Evolutionary conservation across 2,329 filamentous ascomycete genomes (phyloP).

Genomic region (Sclerotinia borealis): DNA sequence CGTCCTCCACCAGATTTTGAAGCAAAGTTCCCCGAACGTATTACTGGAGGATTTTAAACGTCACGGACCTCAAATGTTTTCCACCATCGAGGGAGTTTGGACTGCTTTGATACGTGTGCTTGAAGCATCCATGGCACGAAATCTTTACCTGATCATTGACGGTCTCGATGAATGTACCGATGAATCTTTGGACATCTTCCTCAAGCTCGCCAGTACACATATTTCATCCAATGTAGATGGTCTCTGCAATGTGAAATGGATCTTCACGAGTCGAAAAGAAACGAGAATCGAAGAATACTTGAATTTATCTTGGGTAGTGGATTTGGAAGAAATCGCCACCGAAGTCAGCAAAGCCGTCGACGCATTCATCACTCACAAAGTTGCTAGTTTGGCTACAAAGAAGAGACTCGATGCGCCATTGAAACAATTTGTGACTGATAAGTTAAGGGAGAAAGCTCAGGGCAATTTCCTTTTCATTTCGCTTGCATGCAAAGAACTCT

Average conservation of each 20-base stretch:
- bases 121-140: slow-evolving; percentile 7
- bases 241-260: slow-evolving; percentile 14
- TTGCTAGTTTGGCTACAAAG: not conserved
- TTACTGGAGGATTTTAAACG: slow-evolving; percentile 10
- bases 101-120: slow-evolving; percentile 5
- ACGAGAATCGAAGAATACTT: slow-evolving; percentile 10
- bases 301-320: slow-evolving; percentile 4
- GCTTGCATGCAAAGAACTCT: slow-evolving; percentile 12
- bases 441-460: slow-evolving; percentile 3
- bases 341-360: not conserved
- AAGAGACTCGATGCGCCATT: slow-evolving; percentile 11
- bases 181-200: slow-evolving; percentile 7
- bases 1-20: slow-evolving; percentile 9
- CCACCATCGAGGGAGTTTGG: slow-evolving; percentile 11
- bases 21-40: slow-evolving; percentile 6
- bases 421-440: slow-evolving; percentile 8
- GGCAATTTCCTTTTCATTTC: slow-evolving; percentile 10
- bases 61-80: slow-evolving; percentile 9
- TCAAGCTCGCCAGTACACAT: slow-evolving; percentile 6
- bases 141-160: slow-evolving; percentile 13
- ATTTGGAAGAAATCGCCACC: slow-evolving; percentile 3
- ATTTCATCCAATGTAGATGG: slow-evolving; percentile 4
- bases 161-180: slow-evolving; percentile 13
- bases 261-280: slow-evolving; percentile 12
- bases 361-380: slow-evolving; percentile 7